phyloP scores from a whole-genome alignment of 768 basidiomycete genomes.

The Russula olivacea region DNA sequence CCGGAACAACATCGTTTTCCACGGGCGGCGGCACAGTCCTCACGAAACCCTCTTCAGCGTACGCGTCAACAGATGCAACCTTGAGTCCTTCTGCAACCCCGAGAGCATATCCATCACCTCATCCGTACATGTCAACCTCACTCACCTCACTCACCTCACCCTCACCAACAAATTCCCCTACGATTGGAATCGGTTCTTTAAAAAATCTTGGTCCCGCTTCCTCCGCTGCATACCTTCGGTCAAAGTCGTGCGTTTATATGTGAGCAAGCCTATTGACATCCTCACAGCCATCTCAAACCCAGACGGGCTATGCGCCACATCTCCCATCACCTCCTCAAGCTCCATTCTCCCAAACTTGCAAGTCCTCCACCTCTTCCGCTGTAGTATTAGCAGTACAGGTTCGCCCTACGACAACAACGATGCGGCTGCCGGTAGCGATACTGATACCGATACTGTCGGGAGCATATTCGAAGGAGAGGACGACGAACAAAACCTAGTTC shows the following conservation, averaged over 20 bases:
- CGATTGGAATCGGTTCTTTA: slow-evolving; percentile 15
- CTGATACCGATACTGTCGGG: no score
- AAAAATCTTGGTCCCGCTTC: slow-evolving; percentile 3
- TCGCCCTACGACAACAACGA: not conserved
- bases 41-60: slow-evolving; percentile 13
- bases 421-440: not conserved
- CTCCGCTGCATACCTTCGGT: not conserved
- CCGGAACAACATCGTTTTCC: slow-evolving; percentile 15
- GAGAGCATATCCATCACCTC: slow-evolving; percentile 9
- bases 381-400: not conserved
- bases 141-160: slow-evolving; percentile 14
- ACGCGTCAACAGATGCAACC: not conserved
- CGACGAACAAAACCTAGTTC: not conserved
- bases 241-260: slow-evolving; percentile 4
- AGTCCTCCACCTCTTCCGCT: slow-evolving; percentile 6
- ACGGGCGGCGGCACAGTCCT: slow-evolving; percentile 1
- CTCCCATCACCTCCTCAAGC: not conserved
- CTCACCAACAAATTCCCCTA: slow-evolving; percentile 9
- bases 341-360: slow-evolving; percentile 3
- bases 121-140: slow-evolving; percentile 2
- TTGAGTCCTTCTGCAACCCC: not conserved
- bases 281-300: not conserved
- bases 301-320: not conserved
- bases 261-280: not conserved
- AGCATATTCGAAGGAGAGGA: not conserved